Evolutionary conservation across 129 eudicot species (phyloP), one percentile per base, ranked within the genome.

Genomic region (Centella asiatica): DNA sequence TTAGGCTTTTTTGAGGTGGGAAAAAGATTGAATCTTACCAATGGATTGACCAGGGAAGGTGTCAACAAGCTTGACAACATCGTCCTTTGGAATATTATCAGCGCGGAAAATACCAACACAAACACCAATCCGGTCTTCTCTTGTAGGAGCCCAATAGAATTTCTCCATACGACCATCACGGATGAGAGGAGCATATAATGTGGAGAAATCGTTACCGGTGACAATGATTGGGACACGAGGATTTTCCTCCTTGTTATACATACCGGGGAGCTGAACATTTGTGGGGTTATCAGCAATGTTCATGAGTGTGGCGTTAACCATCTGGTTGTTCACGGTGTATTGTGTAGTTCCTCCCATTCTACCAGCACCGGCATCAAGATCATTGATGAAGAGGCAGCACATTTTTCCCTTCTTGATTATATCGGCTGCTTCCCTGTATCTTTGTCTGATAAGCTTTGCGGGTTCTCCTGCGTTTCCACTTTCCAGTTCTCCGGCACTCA

Each of bases 101-200:
- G 82, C 66, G 22, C 79, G 67, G 72, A 89, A 89, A 62, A 89
- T 89, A 50, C 97, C 97, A 6, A 36, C 39, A 66, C 95, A 85
- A 26, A 89, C 95, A 27, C 97, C 97, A 20, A 89, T 83, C 10
- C 97, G 83, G 74, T 89, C 97, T 58, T 89, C 97, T 42, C 95
- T 80, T 19, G 95, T 89, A 1, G 97, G 97, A 13, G 97, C 95
- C 97, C 97, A 89, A 82, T 89, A 89, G 80, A 89, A 89, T 52
- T 85, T 89, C 93, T 89, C 97, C 97, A 89, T 89, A 81, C 97
- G 97, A 27, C 97, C 95, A 54, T 89, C 97, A 85, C 97, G 97
- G 74, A 89, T 89, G 61, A 89, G 92, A 15, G 97, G 97, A n/a
- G 95, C 97, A 44, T 89, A 89, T 64, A 89, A 66, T 5, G 97